Evolutionary conservation across 164 flowering plant species (phyloP).

Genomic region (Piper betle): DNA sequence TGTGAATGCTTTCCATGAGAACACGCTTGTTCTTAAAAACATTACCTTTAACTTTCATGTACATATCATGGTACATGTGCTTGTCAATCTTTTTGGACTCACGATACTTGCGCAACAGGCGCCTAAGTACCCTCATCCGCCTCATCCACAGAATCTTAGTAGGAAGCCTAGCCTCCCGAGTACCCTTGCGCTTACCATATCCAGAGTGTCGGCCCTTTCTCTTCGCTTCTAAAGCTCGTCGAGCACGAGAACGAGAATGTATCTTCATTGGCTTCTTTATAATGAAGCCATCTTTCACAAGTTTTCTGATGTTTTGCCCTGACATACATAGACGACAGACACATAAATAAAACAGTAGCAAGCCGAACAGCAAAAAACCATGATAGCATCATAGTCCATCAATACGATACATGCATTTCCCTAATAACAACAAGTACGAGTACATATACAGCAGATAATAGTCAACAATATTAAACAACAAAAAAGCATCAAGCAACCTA

Average conservation of each 20-base stretch:
- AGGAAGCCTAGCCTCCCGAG: constrained; percentile 10
- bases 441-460: too few species aligned
- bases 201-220: constrained; percentile 11
- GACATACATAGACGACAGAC: neutral
- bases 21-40: constrained; percentile 48
- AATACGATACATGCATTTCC: too few species aligned
- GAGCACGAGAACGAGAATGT: constrained; percentile 10
- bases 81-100: constrained; percentile 44
- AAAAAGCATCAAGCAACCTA: too few species aligned
- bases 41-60: constrained; percentile 46
- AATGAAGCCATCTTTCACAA: constrained; percentile 9
- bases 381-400: neutral
- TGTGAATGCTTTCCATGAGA: constrained; percentile 42
- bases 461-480: too few species aligned
- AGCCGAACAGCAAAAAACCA: neutral
- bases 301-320: constrained; percentile 12
- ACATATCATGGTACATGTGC: constrained; percentile 43
- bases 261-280: constrained; percentile 8
- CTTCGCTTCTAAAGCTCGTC: constrained; percentile 10
- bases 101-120: constrained; percentile 35
- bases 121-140: constrained; percentile 18
- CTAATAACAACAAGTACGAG: too few species aligned
- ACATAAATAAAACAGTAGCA: neutral
- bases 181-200: constrained; percentile 10
- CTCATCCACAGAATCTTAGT: constrained; percentile 11